phyloP scores from a whole-genome alignment of 768 basidiomycete genomes.

The Termitomyces titanicus region DNA sequence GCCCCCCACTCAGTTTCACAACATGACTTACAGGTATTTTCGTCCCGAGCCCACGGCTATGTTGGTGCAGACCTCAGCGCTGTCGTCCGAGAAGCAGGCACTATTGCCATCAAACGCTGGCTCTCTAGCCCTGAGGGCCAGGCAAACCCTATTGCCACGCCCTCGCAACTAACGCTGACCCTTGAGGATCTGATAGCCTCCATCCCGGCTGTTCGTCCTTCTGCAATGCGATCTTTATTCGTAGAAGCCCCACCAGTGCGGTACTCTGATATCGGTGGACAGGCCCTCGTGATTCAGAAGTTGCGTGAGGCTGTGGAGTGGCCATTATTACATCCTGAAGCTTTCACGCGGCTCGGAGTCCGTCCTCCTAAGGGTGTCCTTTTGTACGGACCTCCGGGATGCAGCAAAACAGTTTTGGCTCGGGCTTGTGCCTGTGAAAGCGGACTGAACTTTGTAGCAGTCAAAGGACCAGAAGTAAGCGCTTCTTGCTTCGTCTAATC shows the following conservation, averaged over 20 bases:
- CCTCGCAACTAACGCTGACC: constrained; percentile 37
- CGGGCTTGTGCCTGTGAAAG: constrained; percentile 92
- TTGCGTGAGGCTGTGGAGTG: constrained; percentile 92
- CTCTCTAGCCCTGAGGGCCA: constrained; percentile 28
- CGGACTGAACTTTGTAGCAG: constrained; percentile 93
- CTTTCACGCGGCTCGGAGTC: constrained; percentile 85
- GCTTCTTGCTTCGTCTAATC: not conserved
- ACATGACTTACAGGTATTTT: constrained; percentile 60
- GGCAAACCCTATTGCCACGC: constrained; percentile 11
- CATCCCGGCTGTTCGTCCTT: constrained; percentile 80
- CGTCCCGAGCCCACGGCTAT: constrained; percentile 87
- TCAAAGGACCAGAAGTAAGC: constrained; percentile 93
- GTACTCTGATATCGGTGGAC: constrained; percentile 91
- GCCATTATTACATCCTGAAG: constrained; percentile 85
- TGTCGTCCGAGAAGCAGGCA: constrained; percentile 90
- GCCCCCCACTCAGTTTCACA: constrained; percentile 71
- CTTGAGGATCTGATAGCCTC: constrained; percentile 64
- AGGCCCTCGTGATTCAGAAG: constrained; percentile 75
- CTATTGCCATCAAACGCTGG: constrained; percentile 86
- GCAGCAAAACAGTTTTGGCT: constrained; percentile 92
- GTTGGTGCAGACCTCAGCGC: constrained; percentile 96
- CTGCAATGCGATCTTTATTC: constrained; percentile 92
- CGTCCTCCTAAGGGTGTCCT: constrained; percentile 86
- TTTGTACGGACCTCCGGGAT: constrained; percentile 95
- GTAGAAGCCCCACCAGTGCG: constrained; percentile 79